Base-by-base conservation (phyloP, 768 basidiomycete species). In the Lactifluus pinguis region DNA sequence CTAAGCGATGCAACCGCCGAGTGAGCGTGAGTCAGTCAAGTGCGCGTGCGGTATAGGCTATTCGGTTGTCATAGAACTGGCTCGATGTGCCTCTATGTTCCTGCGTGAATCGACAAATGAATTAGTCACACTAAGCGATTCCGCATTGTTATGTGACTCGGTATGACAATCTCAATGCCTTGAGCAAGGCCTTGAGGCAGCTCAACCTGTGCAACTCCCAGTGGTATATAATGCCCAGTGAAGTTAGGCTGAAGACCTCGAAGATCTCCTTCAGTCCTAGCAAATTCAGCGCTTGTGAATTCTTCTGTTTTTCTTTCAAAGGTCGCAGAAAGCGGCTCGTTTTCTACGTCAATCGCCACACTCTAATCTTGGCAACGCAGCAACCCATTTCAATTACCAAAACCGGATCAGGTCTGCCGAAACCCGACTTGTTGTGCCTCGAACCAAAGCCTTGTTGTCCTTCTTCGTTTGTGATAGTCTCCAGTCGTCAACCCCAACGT, bases 31-130 rank as follows among this genome's bases (percentile, higher is more conserved):
- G 21, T 47, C 21, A 47, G 45, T 25, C 13, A 9, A 6, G 32
- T 34, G 9, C 32, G 9, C 6, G 32, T 25, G 25, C 25, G 25
- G 25, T 36, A 4, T 36, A 11, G 8, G 21, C 5, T 10, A 38
- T 19, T 32, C 11, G 6, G 21, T 34, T 13, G 53, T 25, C 48
- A 32, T 50, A 36, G 45, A 56, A n/a, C 21, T 2, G 55, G 47
- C 55, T 57, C 57, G 50, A 36, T 59, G 21, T 2, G 55, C 55
- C 55, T 57, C 57, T 42, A 36, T 59, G 50, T 45, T 34, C 17
- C 0, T 47, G 57, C 57, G 50, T 59, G 49, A 13, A 58, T 58
- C 57, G 25, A 25, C 25, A 25, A 58, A 58, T 41, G 15, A 32
- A 44, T 36, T 39, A 32, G 32, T 39, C 38, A 41, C 42, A 21